Evolutionary conservation across 202 grass and related monocot species (phyloP), one percentile per base, ranked within the genome.

Genomic region (Tripidium arundinaceum): DNA sequence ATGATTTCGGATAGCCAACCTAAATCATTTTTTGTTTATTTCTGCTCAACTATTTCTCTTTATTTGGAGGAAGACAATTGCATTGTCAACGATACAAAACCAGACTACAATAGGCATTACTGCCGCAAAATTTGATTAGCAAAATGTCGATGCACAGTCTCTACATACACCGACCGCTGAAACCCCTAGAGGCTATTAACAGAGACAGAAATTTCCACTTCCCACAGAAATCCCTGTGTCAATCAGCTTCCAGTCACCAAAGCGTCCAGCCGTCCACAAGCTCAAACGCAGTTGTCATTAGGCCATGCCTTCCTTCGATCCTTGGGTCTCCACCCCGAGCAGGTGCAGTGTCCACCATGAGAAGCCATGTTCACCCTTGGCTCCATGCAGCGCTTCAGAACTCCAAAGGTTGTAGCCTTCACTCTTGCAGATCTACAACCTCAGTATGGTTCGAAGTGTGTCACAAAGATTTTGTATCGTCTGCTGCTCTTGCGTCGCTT

Each of bases 391-490:
- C 46, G 12, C 19, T 41, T 65, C 28, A 11, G 37, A 6, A 26
- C 46, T 18, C 38, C 68, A 41, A 58, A 61, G 36, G 40, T 16
- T 72, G 40, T 34, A 54, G 11, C 11, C 58, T 28, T 81, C 6
- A 38, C 15, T 55, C 46, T 38, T 42, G 68, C 65, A 67, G 37
- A 54, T 72, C 84, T 98, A 98, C 83, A 99, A 80, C 24, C 92
- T 90, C 76, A 99, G 70, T 85, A 95, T 99, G 71, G 96, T 99
- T 67, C 92, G 92, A 77, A 99, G 90, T 37, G 96, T 99, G 64
- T 99, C 96, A 54, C 92, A 99, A 65, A 99, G 84, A 76, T 99
- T 92, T 89, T 99, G 96, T 65, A 99, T 99, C 4, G 96, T 99
- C 58, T 95, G 91, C 81, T 99, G 86, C 84, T 93, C 96, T 77